These are phyloP conservation scores for Colletotrichum musicola DNA, from an alignment of 2,329 filamentous ascomycete species.

Conservation along the genomic window DNA sequence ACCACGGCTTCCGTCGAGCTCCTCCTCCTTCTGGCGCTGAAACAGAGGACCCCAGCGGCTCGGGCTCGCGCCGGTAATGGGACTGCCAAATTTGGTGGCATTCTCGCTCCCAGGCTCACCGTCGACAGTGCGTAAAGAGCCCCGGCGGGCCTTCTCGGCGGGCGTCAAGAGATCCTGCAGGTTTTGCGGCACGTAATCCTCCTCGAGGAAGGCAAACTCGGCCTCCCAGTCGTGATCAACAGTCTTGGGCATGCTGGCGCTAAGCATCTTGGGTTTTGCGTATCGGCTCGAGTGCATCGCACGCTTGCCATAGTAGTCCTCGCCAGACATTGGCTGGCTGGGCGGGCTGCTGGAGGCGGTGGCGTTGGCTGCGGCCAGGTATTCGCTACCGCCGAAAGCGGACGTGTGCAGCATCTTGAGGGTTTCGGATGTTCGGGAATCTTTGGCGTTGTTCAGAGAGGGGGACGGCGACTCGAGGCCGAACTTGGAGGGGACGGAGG, in stretches of 20 bases:
- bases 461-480: slow-evolving; percentile 87
- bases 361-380: slow-evolving; percentile 63
- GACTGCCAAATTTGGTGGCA: slow-evolving; percentile 71
- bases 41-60: slow-evolving; percentile 73
- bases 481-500: slow-evolving; percentile 93
- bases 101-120: slow-evolving; percentile 62
- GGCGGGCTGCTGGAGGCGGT: slow-evolving; percentile 58
- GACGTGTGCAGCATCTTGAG: slow-evolving; percentile 75
- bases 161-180: slow-evolving; percentile 76
- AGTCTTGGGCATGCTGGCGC: slow-evolving; percentile 76
- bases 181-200: slow-evolving; percentile 86
- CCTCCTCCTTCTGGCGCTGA: slow-evolving; percentile 71
- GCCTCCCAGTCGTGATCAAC: slow-evolving; percentile 75
- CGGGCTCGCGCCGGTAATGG: slow-evolving; percentile 67
- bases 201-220: slow-evolving; percentile 82
- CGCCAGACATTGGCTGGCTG: slow-evolving; percentile 63
- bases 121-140: slow-evolving; percentile 69
- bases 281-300: slow-evolving; percentile 77
- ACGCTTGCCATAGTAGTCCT: slow-evolving; percentile 78
- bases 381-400: slow-evolving; percentile 75
- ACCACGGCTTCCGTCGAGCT: slow-evolving; percentile 51
- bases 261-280: slow-evolving; percentile 75
- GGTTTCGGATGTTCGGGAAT: slow-evolving; percentile 71
- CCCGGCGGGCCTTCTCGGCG: slow-evolving; percentile 74
- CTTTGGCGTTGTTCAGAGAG: slow-evolving; percentile 74